Evolutionary conservation across 2,329 filamentous ascomycete genomes (phyloP), one percentile per base, ranked within the genome.

Genomic region (Zelopaecilomyces penicillatus): DNA sequence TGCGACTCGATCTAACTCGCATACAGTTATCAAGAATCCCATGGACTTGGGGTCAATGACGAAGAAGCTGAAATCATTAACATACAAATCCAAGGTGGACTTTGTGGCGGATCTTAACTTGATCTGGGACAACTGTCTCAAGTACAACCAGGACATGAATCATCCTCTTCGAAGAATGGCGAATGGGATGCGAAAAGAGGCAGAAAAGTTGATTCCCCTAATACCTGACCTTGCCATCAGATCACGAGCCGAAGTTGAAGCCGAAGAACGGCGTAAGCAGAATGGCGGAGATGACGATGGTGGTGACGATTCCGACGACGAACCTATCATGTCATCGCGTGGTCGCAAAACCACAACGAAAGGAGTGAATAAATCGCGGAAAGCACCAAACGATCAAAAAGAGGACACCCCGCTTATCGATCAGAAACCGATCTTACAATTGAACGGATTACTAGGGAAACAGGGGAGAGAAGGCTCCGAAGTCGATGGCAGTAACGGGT

Each of bases 41-140:
- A 98, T 98, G 93, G 93, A 98, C 62, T 81, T 98, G 46, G 93
- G 93, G 33, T 84, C 83, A 39, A 97, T 98, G 89, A 95, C 94
- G 50, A 98, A 98, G 70, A 98, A 97, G 69, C 79, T 98, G 44
- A 91, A 91, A 61, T 75, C 76, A 7, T 67, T 88, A 32, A 75
- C 76, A 33, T 93, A 87, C 67, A 90, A 87, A 61, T 90, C 85
- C 39, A 98, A 98, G 68, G 80, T 86, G 50, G 93, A 98, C 27
- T 98, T 98, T 53, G 89, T 97, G 28, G 78, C 85, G 30, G 93
- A 98, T 61, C 74, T 98, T 7, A 91, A 94, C 61, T 70, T 97
- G 41, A 97, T 98, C 42, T 98, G 93, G 93, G 80, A 89, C 45
- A 98, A 98, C 60, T 98, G 93, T 62, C 73, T 98, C 45, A 89